Evolutionary conservation across 2,329 filamentous ascomycete species (phyloP), one percentile per base, ranked within the genome.

Genomic region (Fusarium mundagurra): DNA sequence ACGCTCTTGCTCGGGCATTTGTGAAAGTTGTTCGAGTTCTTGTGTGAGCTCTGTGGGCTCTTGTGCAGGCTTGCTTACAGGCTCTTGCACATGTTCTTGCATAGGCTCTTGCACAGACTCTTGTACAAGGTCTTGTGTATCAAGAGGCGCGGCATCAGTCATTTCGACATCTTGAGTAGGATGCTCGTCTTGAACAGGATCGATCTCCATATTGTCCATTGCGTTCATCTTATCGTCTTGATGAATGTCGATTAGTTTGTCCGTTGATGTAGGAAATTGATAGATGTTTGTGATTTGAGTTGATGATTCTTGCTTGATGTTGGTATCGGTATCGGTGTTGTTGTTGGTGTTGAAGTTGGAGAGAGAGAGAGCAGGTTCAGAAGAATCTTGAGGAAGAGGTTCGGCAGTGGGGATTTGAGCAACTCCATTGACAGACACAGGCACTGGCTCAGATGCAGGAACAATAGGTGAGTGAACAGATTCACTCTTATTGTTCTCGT

Each of bases 161-260:
- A 77, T 77, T 41, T 75, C 76, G 10, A 69, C 33, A 41, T 77
- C 74, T 62, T 73, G 64, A 20, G 54, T 39, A 29, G 51, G 53
- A 24, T 64, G 57, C n/a, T 70, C 67, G 4, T 68, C 57, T 22
- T 72, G 67, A 29, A 69, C 53, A 17, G 64, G 48, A 45, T 75
- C 75, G 41, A 77, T 61, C 8, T 77, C 76, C 74, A 68, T 68
- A 11, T 47, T 31, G 13, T 77, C 75, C 72, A 68, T 68, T 17
- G 51, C 24, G 18, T 76, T 71, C 74, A 78, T 77, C 43, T 70
- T 64, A 51, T 75, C 64, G 36, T 75, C 66, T 51, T 64, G 64
- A 10, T 41, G 50, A 31, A 59, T 50, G 34, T 61, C 39, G 29
- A 44, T 36, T 36, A 39, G 33, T 17, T 64, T 69, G 12, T 53